Evolutionary conservation across 495 filamentous ascomycete species (phyloP).

Genomic region (Penicillium samsonianum): DNA sequence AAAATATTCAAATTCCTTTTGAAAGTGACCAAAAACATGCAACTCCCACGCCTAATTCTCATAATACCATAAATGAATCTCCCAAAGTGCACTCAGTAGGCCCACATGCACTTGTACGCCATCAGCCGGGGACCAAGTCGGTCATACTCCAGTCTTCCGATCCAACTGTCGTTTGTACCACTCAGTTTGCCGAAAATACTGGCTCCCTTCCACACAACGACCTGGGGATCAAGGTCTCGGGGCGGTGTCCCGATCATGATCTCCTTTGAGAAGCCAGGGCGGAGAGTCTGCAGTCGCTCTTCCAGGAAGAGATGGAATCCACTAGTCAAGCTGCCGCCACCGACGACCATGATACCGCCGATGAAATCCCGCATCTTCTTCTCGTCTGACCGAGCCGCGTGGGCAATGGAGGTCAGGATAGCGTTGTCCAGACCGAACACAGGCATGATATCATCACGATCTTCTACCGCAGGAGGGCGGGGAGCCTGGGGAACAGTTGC

Average conservation of each 20-base stretch:
- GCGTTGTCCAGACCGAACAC: constrained; percentile 82
- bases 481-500: constrained; percentile 29
- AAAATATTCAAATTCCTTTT: background rate
- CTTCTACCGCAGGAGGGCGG: constrained; percentile 51
- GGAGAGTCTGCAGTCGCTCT: constrained; percentile 67
- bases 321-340: constrained; percentile 79
- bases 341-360: constrained; percentile 93
- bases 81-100: constrained; percentile 46
- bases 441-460: constrained; percentile 81
- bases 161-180: constrained; percentile 90
- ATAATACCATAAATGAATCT: constrained; percentile 15
- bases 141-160: constrained; percentile 84
- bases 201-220: constrained; percentile 95
- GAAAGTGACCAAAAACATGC: constrained; percentile 8
- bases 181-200: constrained; percentile 94
- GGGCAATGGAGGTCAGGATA: constrained; percentile 81
- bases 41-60: constrained; percentile 12
- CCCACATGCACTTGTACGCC: constrained; percentile 88
- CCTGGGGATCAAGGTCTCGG: constrained; percentile 89
- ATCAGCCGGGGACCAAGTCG: constrained; percentile 76
- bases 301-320: constrained; percentile 78
- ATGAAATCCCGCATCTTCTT: constrained; percentile 90
- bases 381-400: constrained; percentile 85
- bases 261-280: constrained; percentile 72
- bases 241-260: constrained; percentile 88